A percentile compares a stretch with the other conserved stretches of the same genome.
phyloP scores from a whole-genome alignment of 176 grass and related monocot species.

The Puccinellia tenuiflora region DNA sequence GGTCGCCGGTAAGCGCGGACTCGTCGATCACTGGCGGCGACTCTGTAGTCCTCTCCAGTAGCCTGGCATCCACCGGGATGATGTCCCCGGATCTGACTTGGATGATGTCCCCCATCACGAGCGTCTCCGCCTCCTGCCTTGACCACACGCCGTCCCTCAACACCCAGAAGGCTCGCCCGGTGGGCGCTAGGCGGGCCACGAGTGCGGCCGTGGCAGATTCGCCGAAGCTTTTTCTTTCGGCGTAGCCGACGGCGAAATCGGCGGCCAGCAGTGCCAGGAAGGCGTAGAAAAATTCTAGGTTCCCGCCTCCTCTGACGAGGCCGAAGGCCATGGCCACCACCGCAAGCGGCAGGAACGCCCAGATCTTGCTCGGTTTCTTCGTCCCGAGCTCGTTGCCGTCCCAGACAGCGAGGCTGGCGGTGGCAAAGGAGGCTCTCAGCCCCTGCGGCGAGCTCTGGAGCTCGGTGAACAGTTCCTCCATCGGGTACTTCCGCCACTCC shows the following conservation, averaged over 20 bases:
- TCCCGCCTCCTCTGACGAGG: not conserved
- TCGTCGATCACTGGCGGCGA: too few relatives aligned
- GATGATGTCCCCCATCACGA: too few relatives aligned
- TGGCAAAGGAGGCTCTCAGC: not conserved
- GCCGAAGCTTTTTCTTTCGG: not conserved
- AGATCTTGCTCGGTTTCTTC: not conserved
- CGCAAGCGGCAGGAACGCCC: not conserved
- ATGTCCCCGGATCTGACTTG: too few relatives aligned
- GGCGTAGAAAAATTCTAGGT: not conserved
- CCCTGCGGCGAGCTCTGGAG: too few relatives aligned
- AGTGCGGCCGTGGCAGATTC: not conserved
- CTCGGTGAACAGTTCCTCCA: too few relatives aligned
- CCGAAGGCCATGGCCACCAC: not conserved
- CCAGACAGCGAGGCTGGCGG: not conserved
- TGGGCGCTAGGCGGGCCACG: not conserved
- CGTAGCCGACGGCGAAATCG: not conserved
- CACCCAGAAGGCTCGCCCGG: too few relatives aligned
- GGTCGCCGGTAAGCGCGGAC: not conserved
- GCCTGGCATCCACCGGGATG: too few relatives aligned
- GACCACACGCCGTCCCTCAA: too few relatives aligned
- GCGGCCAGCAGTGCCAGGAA: not conserved
- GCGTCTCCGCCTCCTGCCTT: too few relatives aligned
- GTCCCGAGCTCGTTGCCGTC: not conserved
- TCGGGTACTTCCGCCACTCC: too few relatives aligned
- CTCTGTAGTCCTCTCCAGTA: too few relatives aligned